These are phyloP conservation scores for Salix udensis DNA, from an alignment of 345 rosid genomes.

Conservation along the genomic window DNA sequence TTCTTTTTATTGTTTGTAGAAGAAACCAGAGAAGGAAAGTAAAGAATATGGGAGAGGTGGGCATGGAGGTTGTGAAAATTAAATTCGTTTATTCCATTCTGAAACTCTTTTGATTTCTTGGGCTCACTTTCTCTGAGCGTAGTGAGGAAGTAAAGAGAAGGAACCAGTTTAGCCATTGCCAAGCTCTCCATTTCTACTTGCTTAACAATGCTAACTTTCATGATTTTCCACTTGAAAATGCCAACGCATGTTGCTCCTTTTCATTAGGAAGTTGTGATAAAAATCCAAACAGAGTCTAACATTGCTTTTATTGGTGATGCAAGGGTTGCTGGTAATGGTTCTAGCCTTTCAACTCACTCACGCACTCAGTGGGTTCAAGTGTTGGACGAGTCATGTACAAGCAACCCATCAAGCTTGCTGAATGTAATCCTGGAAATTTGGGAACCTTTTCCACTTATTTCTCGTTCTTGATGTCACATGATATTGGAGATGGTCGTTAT, in stretches of 20 bases:
- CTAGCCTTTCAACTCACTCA: slow-evolving; percentile 57
- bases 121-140: slow-evolving; percentile 36
- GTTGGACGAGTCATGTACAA: slow-evolving; percentile 57
- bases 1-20: slow-evolving; percentile 23
- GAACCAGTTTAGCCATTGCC: slow-evolving; percentile 47
- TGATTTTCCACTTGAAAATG: slow-evolving; percentile 38
- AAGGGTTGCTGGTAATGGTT: slow-evolving; percentile 39
- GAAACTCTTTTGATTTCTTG: slow-evolving; percentile 21
- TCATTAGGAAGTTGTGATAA: slow-evolving; percentile 41
- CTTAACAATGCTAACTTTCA: slow-evolving; percentile 26
- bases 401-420: slow-evolving; percentile 60
- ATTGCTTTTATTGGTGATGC: slow-evolving; percentile 66
- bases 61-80: slow-evolving; percentile 48
- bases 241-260: slow-evolving; percentile 42
- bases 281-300: slow-evolving; percentile 43
- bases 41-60: slow-evolving; percentile 22
- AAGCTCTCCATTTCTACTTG: slow-evolving; percentile 25
- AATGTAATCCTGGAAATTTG: slow-evolving; percentile 41
- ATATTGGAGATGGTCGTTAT: slow-evolving; percentile 49
- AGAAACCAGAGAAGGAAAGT: slow-evolving; percentile 25
- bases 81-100: slow-evolving; percentile 39
- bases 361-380: slow-evolving; percentile 36
- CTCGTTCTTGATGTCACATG: slow-evolving; percentile 51
- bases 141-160: slow-evolving; percentile 25
- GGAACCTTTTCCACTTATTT: slow-evolving; percentile 61